Evolutionary conservation across 2,329 filamentous ascomycete genomes (phyloP), one percentile per base, ranked within the genome.

Genomic region (Epichloe sylvatica): DNA sequence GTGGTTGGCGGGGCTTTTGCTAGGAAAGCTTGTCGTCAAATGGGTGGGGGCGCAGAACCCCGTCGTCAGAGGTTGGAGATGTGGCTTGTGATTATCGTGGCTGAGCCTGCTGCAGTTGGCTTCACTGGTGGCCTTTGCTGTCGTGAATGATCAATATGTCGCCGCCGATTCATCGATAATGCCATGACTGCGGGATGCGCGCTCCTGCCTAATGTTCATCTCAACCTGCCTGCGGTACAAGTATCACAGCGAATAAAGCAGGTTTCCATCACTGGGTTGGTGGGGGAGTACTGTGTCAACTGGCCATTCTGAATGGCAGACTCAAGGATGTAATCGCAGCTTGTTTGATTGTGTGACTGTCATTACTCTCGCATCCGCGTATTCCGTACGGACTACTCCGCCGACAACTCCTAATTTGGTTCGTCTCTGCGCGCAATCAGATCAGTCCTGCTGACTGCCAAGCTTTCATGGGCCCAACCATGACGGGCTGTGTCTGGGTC

Each of bases 1-100:
- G 35, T 39, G 40, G 34, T 49, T 48, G 41, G 47, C 47, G 41
- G 34, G 47, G 39, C 36, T 42, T 36, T 44, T 44, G 19, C 19
- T 12, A 12, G 7, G 42, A 15, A 17, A 33, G 23, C 23, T 44
- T 44, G 9, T 17, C 15, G 9, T 35, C 30, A 12, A 12, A 9
- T 33, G 30, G 30, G 30, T 38, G 36, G 36, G 36, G 36, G 36
- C 36, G 36, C 36, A 38, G 36, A 9, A 15, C 13, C 13, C 7
- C 7, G 13, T 17, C 36, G 36, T 38, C 36, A n/a, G 36, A 38
- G 13, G 36, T 30, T 13, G 13, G 15, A 15, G 13, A 15, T n/a
- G 36, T 38, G 17, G 13, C 17, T 17, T 17, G 36, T 38, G 17
- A 17, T 9, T 38, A 7, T 17, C n/a, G 36, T 38, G 36, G 36